Evolutionary conservation across 345 rosid species (phyloP), one percentile per base, ranked within the genome.

Genomic region (Kernera saxatilis): DNA sequence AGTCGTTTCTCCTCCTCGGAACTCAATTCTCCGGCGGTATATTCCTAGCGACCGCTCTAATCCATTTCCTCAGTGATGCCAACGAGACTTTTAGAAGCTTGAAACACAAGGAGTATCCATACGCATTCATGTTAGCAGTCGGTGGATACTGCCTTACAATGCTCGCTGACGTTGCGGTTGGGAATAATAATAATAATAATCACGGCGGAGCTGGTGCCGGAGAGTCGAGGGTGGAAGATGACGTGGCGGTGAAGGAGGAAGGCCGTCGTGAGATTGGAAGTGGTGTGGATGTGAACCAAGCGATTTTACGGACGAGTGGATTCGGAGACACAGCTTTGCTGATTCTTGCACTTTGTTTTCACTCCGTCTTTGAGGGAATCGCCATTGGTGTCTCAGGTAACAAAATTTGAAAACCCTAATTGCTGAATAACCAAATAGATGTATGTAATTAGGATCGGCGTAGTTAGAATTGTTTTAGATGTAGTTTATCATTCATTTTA

Each of bases 311-410:
- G 41, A 87, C 89, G 0, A 54, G 78, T 3, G 77, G 82, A 13
- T 37, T 84, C 25, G 94, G 95, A 4, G 96, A 90, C 77, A 85
- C 96, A 14, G 62, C 89, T 8, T 82, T 92, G 39, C 85, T 92
- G 30, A 88, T 92, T 53, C 44, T 77, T 45, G 98, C 95, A 32
- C 77, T 90, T 19, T 92, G 93, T 73, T 90, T 88, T 55, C 96
- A 92, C 61, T 92, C 98, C 0, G 63, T 92, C 35, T 92, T 92
- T 52, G 96, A 90, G 77, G 98, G 98, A 5, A 92, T 90, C 11
- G 98, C 96, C 5, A 77, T 92, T 67, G 98, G 98, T 41, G 86
- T 88, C 46, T 75, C 96, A 54, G 95, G 91, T 86, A 85, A 40
- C n/a, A 6, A 1, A 21, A 32, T 18, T 21, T 30, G 5, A 25